A percentile compares a stretch with the other conserved stretches of the same genome.
These are phyloP conservation scores for Leccinum angustisporum DNA, from an alignment of 1,284 basidiomycete species.

Conservation along the genomic window DNA sequence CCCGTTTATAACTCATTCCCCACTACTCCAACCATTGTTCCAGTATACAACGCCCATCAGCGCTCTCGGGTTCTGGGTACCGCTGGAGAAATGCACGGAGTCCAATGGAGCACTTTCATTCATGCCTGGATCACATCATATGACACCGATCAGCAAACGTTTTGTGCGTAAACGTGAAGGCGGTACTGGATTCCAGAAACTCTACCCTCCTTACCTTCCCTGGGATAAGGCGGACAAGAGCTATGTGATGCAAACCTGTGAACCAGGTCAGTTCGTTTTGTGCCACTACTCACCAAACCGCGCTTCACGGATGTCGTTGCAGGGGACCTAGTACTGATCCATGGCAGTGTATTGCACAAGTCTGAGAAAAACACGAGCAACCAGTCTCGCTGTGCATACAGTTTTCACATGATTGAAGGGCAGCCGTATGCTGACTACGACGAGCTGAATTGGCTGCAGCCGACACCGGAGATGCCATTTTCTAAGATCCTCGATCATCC, in stretches of 20 bases:
- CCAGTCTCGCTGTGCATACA: constrained; percentile 85
- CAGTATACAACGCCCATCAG: constrained; percentile 91
- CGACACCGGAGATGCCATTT: constrained; percentile 80
- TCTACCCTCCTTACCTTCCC: constrained; percentile 44
- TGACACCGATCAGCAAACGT: constrained; percentile 70
- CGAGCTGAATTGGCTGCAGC: constrained; percentile 87
- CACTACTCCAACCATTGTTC: neutral
- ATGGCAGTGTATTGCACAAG: constrained; percentile 87
- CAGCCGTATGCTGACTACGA: constrained; percentile 67
- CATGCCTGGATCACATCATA: constrained; percentile 87
- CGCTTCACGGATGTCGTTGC: constrained; percentile 1
- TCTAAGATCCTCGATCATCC: constrained; percentile 55
- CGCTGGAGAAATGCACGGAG: constrained; percentile 83
- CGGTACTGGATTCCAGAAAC: constrained; percentile 79
- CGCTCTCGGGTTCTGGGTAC: constrained; percentile 95
- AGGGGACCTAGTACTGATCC: constrained; percentile 88
- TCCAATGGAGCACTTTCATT: constrained; percentile 90
- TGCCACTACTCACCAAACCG: neutral
- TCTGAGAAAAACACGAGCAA: constrained; percentile 76
- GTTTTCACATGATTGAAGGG: constrained; percentile 89
- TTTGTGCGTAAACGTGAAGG: constrained; percentile 74
- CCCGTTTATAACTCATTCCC: neutral
- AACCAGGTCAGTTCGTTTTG: constrained; percentile 57
- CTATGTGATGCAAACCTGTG: constrained; percentile 74
- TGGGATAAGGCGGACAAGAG: constrained; percentile 33